Conservation (phyloP, 2,329 filamentous ascomycete species). For the Fusarium mundagurra region DNA sequence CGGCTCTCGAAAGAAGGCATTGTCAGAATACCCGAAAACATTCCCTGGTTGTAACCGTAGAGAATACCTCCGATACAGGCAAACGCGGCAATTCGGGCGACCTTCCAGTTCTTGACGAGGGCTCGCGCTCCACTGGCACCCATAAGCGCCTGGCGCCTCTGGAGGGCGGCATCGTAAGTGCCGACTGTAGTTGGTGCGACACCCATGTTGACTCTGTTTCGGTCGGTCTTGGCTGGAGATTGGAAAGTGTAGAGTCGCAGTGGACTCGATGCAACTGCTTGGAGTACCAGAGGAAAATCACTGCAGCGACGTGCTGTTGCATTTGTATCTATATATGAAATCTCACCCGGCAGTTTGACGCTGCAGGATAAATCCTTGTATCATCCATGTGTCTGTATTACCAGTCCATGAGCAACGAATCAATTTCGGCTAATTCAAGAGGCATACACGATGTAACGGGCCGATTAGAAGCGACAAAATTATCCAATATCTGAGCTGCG, state of each 20-base stretch:
- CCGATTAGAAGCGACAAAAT: not conserved
- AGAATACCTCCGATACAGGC: constrained; percentile 70
- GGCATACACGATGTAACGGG: not conserved
- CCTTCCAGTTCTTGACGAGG: constrained; percentile 67
- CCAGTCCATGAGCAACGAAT: not conserved
- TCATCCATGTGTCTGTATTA: not conserved
- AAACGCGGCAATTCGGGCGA: constrained; percentile 69
- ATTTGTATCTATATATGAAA: constrained; percentile 4
- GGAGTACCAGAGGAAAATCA: not conserved
- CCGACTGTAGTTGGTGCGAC: constrained; percentile 11
- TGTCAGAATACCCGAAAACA: constrained; percentile 67
- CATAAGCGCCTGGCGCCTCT: constrained; percentile 63
- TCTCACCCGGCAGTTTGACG: not conserved
- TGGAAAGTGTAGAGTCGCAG: not conserved
- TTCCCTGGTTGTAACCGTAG: constrained; percentile 79
- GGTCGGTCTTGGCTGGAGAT: not conserved
- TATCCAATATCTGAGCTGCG: too few relatives aligned
- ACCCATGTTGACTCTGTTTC: constrained; percentile 12
- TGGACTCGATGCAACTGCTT: not conserved
- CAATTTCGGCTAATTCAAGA: constrained; percentile 10
- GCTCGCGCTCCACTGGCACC: constrained; percentile 61
- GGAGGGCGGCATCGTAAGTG: constrained; percentile 61
- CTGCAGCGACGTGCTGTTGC: not conserved
- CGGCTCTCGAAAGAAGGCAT: constrained; percentile 64
- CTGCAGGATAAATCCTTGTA: constrained; percentile 12